A percentile compares a stretch with the other conserved stretches of the same genome.
Conservation (phyloP, 2,329 filamentous ascomycete species). For the Microsporum audouinii region DNA sequence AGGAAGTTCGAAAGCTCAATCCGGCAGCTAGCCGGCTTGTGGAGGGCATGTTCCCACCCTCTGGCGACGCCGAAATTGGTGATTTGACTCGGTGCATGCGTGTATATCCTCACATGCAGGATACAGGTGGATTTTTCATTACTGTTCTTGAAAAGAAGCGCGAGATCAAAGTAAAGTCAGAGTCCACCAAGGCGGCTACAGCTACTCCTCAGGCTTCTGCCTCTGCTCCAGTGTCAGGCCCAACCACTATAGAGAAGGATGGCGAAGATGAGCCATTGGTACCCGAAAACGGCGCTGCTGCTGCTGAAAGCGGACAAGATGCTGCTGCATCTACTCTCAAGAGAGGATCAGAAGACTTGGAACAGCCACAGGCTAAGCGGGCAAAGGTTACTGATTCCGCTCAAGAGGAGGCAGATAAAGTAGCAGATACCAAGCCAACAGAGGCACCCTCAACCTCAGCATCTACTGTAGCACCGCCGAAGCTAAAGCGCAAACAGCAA, state of each 20-base stretch:
- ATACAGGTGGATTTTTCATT: slow-evolving; percentile 97
- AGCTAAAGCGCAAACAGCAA: slow-evolving; percentile 24
- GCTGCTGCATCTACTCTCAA: slow-evolving; percentile 18
- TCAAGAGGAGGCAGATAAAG: background rate
- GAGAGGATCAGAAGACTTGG: slow-evolving; percentile 24
- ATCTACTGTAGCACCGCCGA: slow-evolving; percentile 7
- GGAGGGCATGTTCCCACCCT: slow-evolving; percentile 72
- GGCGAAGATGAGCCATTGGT: background rate
- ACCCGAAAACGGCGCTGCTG: background rate
- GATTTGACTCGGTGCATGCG: slow-evolving; percentile 85
- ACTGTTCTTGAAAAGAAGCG: slow-evolving; percentile 83
- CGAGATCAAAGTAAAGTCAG: slow-evolving; percentile 68
- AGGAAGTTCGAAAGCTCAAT: slow-evolving; percentile 47
- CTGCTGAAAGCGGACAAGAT: background rate
- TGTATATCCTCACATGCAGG: slow-evolving; percentile 88
- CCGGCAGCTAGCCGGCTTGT: slow-evolving; percentile 56
- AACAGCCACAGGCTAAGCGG: slow-evolving; percentile 27
- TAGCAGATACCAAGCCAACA: slow-evolving; percentile 8
- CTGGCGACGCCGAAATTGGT: slow-evolving; percentile 46
- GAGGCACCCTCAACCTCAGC: slow-evolving; percentile 3
- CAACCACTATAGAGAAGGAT: slow-evolving; percentile 20
- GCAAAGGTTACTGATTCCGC: slow-evolving; percentile 29
- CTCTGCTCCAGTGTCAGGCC: slow-evolving; percentile 16
- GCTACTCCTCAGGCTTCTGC: background rate
- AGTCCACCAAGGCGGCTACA: slow-evolving; percentile 29